Conservation (phyloP, 129 eudicot species). For the Dittrichia graveolens region DNA sequence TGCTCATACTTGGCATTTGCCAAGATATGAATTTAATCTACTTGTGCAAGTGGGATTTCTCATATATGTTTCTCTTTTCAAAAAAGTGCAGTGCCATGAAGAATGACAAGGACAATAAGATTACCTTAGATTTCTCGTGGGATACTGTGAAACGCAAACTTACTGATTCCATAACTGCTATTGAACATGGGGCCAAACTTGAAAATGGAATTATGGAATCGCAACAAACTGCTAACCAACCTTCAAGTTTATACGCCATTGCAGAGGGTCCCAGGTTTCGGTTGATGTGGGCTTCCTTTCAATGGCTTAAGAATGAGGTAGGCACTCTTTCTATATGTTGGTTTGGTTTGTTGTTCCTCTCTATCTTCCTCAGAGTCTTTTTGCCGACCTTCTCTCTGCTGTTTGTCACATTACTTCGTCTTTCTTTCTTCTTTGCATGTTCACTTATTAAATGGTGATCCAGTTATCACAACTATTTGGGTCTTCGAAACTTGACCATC, state of each 20-base stretch:
- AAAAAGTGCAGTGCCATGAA: constrained; percentile 53
- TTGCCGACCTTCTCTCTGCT: background rate
- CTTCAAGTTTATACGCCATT: constrained; percentile 79
- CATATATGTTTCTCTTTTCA: background rate
- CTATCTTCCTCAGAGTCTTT: background rate
- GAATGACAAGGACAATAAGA: constrained; percentile 47
- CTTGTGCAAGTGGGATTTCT: background rate
- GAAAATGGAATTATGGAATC: constrained; percentile 36
- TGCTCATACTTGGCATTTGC: too few species aligned
- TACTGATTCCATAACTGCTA: constrained; percentile 53
- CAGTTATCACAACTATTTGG: too few species aligned
- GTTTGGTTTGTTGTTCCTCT: constrained; percentile 1
- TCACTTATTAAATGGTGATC: background rate
- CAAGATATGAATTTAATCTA: background rate
- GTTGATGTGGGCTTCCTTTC: constrained; percentile 69
- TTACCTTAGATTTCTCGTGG: constrained; percentile 60
- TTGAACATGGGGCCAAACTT: constrained; percentile 42
- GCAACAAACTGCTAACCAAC: constrained; percentile 40
- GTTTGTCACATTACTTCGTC: constrained; percentile 4
- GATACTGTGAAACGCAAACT: constrained; percentile 70
- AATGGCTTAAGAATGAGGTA: constrained; percentile 88
- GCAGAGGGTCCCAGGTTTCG: constrained; percentile 80
- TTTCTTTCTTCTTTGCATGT: background rate
- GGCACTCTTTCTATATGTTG: constrained; percentile 24
- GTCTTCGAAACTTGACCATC: background rate